phyloP scores from a whole-genome alignment of 1,284 basidiomycete species.

The Sporisorium graminicola region DNA sequence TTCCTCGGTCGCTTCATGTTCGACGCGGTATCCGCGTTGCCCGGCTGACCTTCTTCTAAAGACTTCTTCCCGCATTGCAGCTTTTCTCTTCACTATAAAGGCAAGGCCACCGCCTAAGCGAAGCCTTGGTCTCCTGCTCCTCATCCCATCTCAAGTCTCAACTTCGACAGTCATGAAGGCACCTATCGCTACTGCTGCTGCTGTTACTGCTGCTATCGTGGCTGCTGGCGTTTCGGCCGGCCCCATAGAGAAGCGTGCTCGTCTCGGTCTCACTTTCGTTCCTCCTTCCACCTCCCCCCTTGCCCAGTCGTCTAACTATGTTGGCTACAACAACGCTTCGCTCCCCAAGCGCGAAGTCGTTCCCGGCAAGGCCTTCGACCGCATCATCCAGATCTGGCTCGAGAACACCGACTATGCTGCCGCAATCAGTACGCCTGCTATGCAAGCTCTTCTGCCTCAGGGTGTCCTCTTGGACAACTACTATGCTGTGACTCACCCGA shows the following conservation, averaged over 20 bases:
- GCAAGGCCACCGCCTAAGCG: background rate
- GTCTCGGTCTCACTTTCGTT: conserved; percentile 70
- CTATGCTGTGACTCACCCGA: conserved; percentile 75
- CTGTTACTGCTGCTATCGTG: conserved; percentile 80
- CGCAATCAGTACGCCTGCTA: conserved; percentile 70
- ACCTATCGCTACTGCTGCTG: conserved; percentile 95
- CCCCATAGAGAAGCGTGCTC: conserved; percentile 49
- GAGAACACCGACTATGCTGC: conserved; percentile 75
- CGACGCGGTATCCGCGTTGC: background rate
- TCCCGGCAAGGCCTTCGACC: conserved; percentile 73
- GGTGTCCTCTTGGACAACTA: conserved; percentile 73
- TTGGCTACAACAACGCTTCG: conserved; percentile 71
- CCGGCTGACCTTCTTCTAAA: background rate
- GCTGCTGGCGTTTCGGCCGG: conserved; percentile 18
- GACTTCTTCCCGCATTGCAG: background rate
- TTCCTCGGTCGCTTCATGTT: background rate
- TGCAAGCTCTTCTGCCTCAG: conserved; percentile 73
- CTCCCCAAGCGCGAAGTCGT: conserved; percentile 70
- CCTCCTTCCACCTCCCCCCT: conserved; percentile 71
- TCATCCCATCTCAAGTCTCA: background rate
- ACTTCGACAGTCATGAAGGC: conserved; percentile 18
- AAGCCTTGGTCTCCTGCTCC: too few relatives aligned
- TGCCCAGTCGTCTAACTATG: conserved; percentile 70
- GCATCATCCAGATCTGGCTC: conserved; percentile 74
- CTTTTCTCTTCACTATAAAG: conserved; percentile 2